phyloP scores from a whole-genome alignment of 2,329 filamentous ascomycete species.

The Fusarium bactridioides region DNA sequence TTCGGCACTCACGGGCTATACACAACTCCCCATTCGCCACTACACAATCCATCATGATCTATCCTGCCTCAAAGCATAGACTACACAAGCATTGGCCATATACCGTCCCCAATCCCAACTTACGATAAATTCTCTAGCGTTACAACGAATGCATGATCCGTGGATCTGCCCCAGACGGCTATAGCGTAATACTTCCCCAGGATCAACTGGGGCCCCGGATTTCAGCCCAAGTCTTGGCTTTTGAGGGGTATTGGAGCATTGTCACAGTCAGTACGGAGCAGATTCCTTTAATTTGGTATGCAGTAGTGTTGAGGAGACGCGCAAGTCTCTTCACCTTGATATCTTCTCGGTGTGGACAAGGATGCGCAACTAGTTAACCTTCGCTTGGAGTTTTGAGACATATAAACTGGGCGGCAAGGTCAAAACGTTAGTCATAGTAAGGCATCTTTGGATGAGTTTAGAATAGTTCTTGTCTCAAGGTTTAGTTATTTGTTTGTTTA shows the following conservation, averaged over 20 bases:
- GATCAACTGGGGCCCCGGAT: not conserved
- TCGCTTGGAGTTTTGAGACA: not conserved
- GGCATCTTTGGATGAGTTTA: not conserved
- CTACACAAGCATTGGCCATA: not conserved
- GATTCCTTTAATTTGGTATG: not conserved
- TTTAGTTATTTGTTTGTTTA: not conserved
- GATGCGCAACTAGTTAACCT: not conserved
- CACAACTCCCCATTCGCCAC: not conserved
- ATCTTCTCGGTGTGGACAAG: not conserved
- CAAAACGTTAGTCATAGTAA: not conserved
- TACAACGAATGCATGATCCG: not conserved
- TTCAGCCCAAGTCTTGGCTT: not conserved
- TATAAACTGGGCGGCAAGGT: not conserved
- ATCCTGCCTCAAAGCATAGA: not conserved
- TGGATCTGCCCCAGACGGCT: not conserved
- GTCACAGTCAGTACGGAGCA: not conserved
- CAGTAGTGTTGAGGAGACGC: not conserved
- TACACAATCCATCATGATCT: not conserved
- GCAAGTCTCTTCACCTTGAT: not conserved
- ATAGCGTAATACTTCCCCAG: not conserved
- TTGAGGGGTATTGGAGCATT: not conserved
- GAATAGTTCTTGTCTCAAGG: not conserved
- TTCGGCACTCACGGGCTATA: not conserved
- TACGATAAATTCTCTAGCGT: slow-evolving; percentile 3
- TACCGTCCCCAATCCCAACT: not conserved